A percentile compares a stretch with the other conserved stretches of the same genome.
phyloP scores from a whole-genome alignment of 306 rosid genomes.

The Arachis stenosperma region DNA sequence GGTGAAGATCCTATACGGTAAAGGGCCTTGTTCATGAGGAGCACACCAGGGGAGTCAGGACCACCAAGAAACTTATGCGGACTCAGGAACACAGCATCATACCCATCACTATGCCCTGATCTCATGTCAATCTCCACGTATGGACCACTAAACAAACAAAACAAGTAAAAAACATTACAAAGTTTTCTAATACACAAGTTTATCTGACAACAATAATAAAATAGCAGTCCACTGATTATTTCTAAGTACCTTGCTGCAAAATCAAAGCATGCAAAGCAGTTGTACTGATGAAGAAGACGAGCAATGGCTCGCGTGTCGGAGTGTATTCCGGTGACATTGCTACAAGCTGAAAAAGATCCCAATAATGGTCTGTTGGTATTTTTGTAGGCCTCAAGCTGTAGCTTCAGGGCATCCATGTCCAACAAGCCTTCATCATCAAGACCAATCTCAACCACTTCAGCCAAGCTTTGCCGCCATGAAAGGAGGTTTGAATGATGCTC shows the following conservation, averaged over 20 bases:
- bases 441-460: conserved; percentile 77
- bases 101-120: conserved; percentile 60
- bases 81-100: conserved; percentile 75
- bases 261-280: conserved; percentile 79
- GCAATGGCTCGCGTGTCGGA: conserved; percentile 71
- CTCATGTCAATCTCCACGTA: conserved; percentile 71
- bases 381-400: conserved; percentile 54
- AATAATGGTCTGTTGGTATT: conserved; percentile 60
- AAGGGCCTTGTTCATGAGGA: conserved; percentile 61
- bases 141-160: conserved; percentile 58
- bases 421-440: conserved; percentile 60
- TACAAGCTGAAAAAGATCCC: conserved; percentile 92
- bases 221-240: background rate
- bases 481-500: conserved; percentile 92
- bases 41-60: conserved; percentile 79
- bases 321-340: conserved; percentile 83
- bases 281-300: conserved; percentile 65
- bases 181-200: background rate
- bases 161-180: background rate
- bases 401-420: conserved; percentile 58
- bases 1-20: conserved; percentile 59
- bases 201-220: background rate
- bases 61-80: conserved; percentile 87
- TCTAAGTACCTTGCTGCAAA: conserved; percentile 73
- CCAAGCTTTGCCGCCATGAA: conserved; percentile 85